Conservation (phyloP, 2,329 filamentous ascomycete species). For the Phaeoacremonium minimum region DNA sequence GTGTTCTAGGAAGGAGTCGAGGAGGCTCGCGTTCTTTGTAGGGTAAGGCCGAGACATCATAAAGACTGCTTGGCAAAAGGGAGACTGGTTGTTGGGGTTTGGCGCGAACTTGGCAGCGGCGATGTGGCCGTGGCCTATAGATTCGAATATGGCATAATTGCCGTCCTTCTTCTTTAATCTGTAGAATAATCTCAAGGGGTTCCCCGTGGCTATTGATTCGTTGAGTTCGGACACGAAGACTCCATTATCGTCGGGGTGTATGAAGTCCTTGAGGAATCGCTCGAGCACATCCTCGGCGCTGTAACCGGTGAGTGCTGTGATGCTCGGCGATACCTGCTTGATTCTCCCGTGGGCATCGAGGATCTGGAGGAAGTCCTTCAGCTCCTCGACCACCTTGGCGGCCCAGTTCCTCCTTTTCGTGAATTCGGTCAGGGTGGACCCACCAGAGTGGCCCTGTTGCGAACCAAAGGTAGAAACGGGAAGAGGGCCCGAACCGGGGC, state of each 20-base stretch:
- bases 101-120: slow-evolving; percentile 62
- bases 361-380: slow-evolving; percentile 85
- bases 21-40: slow-evolving; percentile 76
- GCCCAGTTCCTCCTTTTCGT: slow-evolving; percentile 72
- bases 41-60: slow-evolving; percentile 90
- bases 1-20: slow-evolving; percentile 93
- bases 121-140: slow-evolving; percentile 88
- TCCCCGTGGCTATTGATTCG: slow-evolving; percentile 79
- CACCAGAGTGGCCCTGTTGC: slow-evolving; percentile 22
- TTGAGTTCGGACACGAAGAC: slow-evolving; percentile 86
- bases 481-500: slow-evolving; percentile 36
- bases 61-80: slow-evolving; percentile 84
- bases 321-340: slow-evolving; percentile 79
- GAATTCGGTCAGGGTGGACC: slow-evolving; percentile 51
- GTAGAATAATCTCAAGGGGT: slow-evolving; percentile 78
- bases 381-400: slow-evolving; percentile 81
- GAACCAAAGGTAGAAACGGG: slow-evolving; percentile 30
- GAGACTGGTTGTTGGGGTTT: slow-evolving; percentile 59
- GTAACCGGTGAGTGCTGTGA: slow-evolving; percentile 72
- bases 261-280: slow-evolving; percentile 72
- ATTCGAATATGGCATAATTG: slow-evolving; percentile 77
- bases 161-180: slow-evolving; percentile 73
- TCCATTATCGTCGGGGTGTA: slow-evolving; percentile 80
- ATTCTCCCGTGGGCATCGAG: slow-evolving; percentile 81
- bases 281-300: slow-evolving; percentile 66